Evolutionary conservation across 2,329 filamentous ascomycete species (phyloP), one percentile per base, ranked within the genome.

Genomic region (Penicillium sp.): DNA sequence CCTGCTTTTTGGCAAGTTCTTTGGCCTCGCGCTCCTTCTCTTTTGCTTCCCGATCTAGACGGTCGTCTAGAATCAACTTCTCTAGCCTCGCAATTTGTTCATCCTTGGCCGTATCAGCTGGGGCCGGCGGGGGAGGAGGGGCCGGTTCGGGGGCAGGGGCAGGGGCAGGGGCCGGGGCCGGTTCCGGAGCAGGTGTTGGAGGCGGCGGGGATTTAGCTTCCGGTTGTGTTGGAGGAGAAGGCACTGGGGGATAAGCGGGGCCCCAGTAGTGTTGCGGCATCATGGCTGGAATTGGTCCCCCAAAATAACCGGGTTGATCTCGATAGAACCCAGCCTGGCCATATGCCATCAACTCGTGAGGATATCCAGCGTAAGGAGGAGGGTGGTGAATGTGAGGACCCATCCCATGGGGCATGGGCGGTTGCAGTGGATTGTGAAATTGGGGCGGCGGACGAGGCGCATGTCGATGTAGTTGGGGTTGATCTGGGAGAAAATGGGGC

Each of bases 1-100:
- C 49, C 42, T 52, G 49, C 73, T 55, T 76, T 77, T 60, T 74
- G 59, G 14, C 66, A 63, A 16, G 69, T 70, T 23, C 70, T 72
- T 59, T 76, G 9, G 36, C 36, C 18, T 39, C 36, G 16, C 36
- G 36, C 36, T 39, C 36, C 10, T 39, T 8, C 7, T 39, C 75
- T 41, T 71, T 67, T 29, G 68, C 69, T 55, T 76, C 74, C 32
- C 74, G 70, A 18, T 77, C 75, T 10, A 59, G 67, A 44, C 73
- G 70, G 53, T 78, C 74, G 14, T 78, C 75, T 47, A 76, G 51
- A 41, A 81, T 78, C 54, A 89, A 71, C 61, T 87, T 80, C 58
- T 83, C 79, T 57, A 86, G 80, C 53, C 87, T 79, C n/a, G 77
- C 76, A 58, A 87, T 84, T 52, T 87, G 78, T 56, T 81, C 79